Conservation (phyloP, 768 basidiomycete species). For the Lentinula raphanica region DNA sequence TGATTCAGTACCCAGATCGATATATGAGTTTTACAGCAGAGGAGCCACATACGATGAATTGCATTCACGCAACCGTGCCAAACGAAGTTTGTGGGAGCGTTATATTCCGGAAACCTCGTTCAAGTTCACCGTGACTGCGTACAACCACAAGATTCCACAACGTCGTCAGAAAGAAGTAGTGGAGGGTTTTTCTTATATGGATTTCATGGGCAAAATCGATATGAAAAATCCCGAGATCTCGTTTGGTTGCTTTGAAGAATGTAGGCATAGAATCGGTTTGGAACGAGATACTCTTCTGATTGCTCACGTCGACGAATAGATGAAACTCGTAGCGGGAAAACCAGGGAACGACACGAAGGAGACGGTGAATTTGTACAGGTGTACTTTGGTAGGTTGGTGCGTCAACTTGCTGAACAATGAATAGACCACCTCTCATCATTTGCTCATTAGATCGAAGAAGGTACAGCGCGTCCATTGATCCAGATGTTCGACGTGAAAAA, state of each 20-base stretch:
- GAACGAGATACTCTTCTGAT: slow-evolving; percentile 14
- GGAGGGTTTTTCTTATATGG: slow-evolving; percentile 83
- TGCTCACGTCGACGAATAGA: slow-evolving; percentile 30
- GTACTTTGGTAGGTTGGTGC: slow-evolving; percentile 79
- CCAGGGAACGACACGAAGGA: slow-evolving; percentile 46
- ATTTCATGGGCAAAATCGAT: slow-evolving; percentile 72
- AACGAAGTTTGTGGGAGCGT: slow-evolving; percentile 46
- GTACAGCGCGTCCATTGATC: slow-evolving; percentile 64
- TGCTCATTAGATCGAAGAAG: slow-evolving; percentile 49
- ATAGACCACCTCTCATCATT: background rate
- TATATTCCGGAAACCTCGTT: slow-evolving; percentile 69
- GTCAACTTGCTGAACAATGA: background rate
- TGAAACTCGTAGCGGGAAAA: slow-evolving; percentile 39
- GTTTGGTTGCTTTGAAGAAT: slow-evolving; percentile 81
- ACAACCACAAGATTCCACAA: slow-evolving; percentile 71
- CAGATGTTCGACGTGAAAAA: slow-evolving; percentile 83
- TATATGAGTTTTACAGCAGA: slow-evolving; percentile 74
- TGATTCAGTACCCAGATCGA: slow-evolving; percentile 41
- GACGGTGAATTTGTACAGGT: slow-evolving; percentile 66
- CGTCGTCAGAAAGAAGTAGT: slow-evolving; percentile 60
- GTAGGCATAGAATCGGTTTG: slow-evolving; percentile 38
- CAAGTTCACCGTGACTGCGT: slow-evolving; percentile 71
- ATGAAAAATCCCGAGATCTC: slow-evolving; percentile 74
- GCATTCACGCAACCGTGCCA: slow-evolving; percentile 48
- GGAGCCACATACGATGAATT: slow-evolving; percentile 66